phyloP scores from a whole-genome alignment of 805 yeast genomes.

The Metschnikowia gelsemii region DNA sequence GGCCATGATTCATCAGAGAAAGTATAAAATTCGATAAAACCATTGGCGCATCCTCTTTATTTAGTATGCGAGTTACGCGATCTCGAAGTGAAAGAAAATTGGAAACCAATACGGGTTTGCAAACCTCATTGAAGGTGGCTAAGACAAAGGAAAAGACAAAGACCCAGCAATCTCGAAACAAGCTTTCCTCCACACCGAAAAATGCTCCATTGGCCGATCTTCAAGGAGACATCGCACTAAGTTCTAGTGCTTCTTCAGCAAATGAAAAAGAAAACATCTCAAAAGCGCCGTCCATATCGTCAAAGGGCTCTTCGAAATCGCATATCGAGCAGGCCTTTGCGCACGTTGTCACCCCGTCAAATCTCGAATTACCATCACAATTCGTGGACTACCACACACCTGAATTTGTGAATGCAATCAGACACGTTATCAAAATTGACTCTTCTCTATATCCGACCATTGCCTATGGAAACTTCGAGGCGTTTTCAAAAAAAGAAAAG shows the following conservation, averaged over 20 bases:
- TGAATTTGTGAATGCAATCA: constrained; percentile 34
- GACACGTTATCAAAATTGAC: constrained; percentile 31
- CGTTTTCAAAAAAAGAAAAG: constrained; percentile 18
- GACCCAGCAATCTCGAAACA: background rate
- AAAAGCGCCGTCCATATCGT: background rate
- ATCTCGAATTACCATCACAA: constrained; percentile 26
- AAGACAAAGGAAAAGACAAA: constrained; percentile 2
- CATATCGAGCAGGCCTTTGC: constrained; percentile 18
- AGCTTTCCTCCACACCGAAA: background rate
- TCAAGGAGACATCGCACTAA: too few relatives aligned
- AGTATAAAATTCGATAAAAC: background rate
- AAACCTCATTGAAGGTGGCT: constrained; percentile 2
- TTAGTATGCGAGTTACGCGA: constrained; percentile 7
- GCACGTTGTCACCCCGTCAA: constrained; percentile 14
- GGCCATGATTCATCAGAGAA: background rate
- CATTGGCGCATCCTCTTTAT: background rate
- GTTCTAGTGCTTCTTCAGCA: background rate
- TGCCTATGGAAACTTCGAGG: constrained; percentile 29
- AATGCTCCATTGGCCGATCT: too few relatives aligned
- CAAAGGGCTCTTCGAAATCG: constrained; percentile 3
- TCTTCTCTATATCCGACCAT: constrained; percentile 36
- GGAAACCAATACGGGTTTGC: background rate
- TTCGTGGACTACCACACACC: constrained; percentile 34
- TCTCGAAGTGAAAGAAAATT: constrained; percentile 2
- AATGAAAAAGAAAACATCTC: background rate